These are phyloP conservation scores for Eucalyptus grandis DNA, from an alignment of 345 rosid species.

Conservation along the genomic window DNA sequence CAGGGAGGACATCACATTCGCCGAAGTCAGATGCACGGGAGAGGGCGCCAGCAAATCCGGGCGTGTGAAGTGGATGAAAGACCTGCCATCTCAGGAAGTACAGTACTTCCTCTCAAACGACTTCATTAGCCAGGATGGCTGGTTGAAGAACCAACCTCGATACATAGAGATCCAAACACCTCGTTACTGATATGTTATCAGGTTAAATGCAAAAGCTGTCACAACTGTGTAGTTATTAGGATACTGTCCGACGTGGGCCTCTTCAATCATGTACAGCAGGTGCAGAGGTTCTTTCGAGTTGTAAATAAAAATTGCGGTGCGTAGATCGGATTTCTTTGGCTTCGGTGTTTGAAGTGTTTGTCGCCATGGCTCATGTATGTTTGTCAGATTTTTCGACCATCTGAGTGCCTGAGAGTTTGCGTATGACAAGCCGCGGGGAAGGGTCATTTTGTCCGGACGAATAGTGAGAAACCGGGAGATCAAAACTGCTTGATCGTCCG, in stretches of 20 bases:
- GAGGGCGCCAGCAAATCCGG: conserved; percentile 4
- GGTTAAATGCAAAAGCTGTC: background rate
- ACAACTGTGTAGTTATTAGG: background rate
- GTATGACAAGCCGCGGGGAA: background rate
- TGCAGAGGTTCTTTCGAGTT: background rate
- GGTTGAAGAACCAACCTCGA: background rate
- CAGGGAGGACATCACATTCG: background rate
- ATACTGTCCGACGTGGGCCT: background rate
- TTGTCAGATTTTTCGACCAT: background rate
- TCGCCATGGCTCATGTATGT: background rate
- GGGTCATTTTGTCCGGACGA: background rate
- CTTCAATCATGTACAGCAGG: background rate
- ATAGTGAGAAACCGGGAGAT: background rate
- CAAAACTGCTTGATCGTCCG: background rate
- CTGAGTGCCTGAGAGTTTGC: background rate
- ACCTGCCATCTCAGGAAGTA: background rate
- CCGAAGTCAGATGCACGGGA: conserved; percentile 3
- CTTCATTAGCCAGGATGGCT: conserved; percentile 8
- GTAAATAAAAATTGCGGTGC: background rate
- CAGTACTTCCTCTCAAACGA: background rate
- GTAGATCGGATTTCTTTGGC: background rate
- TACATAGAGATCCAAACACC: background rate
- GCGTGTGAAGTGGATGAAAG: conserved; percentile 11
- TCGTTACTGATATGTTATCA: background rate
- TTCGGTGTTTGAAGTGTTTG: background rate